Percentiles rank a stretch among this genome's conserved stretches.
phyloP scores from a whole-genome alignment of 192 early-diverging fungal genomes.

The Dissophora globulifera region DNA sequence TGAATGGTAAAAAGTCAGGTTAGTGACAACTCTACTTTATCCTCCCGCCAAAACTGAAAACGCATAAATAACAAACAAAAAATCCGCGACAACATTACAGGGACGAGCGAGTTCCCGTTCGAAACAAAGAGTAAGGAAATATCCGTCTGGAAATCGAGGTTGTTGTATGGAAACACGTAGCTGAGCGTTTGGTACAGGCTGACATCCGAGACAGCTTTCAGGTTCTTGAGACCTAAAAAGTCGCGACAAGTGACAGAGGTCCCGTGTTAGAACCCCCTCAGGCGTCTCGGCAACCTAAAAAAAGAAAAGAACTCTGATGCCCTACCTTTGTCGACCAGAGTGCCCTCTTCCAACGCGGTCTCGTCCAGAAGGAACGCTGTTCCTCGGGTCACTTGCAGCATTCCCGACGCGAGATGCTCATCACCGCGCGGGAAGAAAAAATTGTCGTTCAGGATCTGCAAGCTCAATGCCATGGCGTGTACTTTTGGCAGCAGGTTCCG shows the following conservation, averaged over 20 bases:
- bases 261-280: too few relatives aligned
- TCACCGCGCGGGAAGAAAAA: slow-evolving; percentile 69
- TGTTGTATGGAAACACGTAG: slow-evolving; percentile 78
- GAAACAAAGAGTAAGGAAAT: slow-evolving; percentile 73
- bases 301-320: not conserved
- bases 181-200: slow-evolving; percentile 70
- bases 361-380: slow-evolving; percentile 77
- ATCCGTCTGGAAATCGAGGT: slow-evolving; percentile 76
- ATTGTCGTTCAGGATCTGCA: slow-evolving; percentile 68
- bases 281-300: too few relatives aligned
- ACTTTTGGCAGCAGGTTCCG: slow-evolving; percentile 60
- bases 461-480: slow-evolving; percentile 70
- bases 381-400: slow-evolving; percentile 69
- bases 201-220: slow-evolving; percentile 71
- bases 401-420: slow-evolving; percentile 68
- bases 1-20: not conserved
- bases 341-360: slow-evolving; percentile 76
- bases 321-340: slow-evolving; percentile 70
- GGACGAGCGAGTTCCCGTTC: slow-evolving; percentile 74
- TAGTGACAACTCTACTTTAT: not conserved
- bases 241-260: too few relatives aligned
- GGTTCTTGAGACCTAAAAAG: slow-evolving; percentile 76
- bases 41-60: slow-evolving; percentile 21
- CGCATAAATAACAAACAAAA: slow-evolving; percentile 14
- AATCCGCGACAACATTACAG: slow-evolving; percentile 48